A percentile compares a stretch with the other conserved stretches of the same genome.
Evolutionary conservation across 495 filamentous ascomycete species (phyloP).

Genomic region (Xylaria longipes): DNA sequence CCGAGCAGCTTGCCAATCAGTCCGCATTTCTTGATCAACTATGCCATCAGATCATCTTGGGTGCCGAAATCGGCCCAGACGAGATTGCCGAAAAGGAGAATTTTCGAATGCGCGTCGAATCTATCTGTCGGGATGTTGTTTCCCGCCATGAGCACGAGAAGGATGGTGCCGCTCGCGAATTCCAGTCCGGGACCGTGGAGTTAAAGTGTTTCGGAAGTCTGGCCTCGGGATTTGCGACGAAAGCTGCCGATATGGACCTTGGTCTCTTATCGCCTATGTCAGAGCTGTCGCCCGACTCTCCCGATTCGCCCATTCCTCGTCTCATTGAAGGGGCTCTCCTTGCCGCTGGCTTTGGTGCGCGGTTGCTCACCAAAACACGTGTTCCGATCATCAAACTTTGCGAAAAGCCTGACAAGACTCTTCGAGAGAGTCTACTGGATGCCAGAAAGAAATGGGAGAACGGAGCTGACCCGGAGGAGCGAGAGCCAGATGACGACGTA

Average conservation of each 20-base stretch:
- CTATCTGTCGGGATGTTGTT: slow-evolving; percentile 61
- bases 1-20: slow-evolving; percentile 52
- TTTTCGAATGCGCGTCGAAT: slow-evolving; percentile 64
- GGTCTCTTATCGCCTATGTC: slow-evolving; percentile 67
- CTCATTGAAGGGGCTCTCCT: slow-evolving; percentile 72
- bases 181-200: slow-evolving; percentile 59
- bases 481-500: slow-evolving; percentile 50
- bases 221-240: slow-evolving; percentile 73
- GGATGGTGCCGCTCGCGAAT: slow-evolving; percentile 37
- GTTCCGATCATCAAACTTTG: slow-evolving; percentile 86
- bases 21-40: slow-evolving; percentile 53
- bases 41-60: slow-evolving; percentile 46
- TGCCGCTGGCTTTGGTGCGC: slow-evolving; percentile 69
- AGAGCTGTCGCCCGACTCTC: slow-evolving; percentile 51
- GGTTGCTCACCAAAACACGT: slow-evolving; percentile 72
- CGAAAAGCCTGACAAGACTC: slow-evolving; percentile 63
- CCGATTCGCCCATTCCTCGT: slow-evolving; percentile 64
- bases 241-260: slow-evolving; percentile 78
- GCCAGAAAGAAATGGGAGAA: slow-evolving; percentile 68
- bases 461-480: slow-evolving; percentile 43
- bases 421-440: slow-evolving; percentile 58
- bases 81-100: slow-evolving; percentile 69
- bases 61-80: slow-evolving; percentile 53
- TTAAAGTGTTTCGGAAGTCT: slow-evolving; percentile 77
- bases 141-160: slow-evolving; percentile 51